Evolutionary conservation across 129 eudicot species (phyloP).

Genomic region (Scalesia atractyloides): DNA sequence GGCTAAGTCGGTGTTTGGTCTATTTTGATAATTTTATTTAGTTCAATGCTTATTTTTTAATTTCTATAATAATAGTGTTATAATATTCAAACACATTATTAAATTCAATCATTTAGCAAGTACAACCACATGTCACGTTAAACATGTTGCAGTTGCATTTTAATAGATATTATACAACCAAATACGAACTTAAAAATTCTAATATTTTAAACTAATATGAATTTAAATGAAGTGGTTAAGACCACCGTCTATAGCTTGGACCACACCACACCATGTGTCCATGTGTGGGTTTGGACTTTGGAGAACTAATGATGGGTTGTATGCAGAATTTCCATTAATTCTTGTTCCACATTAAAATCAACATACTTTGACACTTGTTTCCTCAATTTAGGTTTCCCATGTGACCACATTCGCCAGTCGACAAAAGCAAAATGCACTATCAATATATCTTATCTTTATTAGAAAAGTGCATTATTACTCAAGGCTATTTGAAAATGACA

Average conservation of each 20-base stretch:
- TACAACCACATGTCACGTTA: too few relatives aligned
- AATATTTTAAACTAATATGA: too few relatives aligned
- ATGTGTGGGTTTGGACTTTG: slow-evolving; percentile 20
- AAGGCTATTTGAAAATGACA: slow-evolving; percentile 28
- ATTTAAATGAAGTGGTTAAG: background rate
- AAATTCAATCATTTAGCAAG: too few relatives aligned
- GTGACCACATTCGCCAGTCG: slow-evolving; percentile 35
- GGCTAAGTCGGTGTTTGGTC: too few relatives aligned
- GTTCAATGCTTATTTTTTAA: too few relatives aligned
- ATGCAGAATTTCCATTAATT: slow-evolving; percentile 29
- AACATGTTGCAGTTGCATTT: too few relatives aligned
- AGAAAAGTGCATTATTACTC: slow-evolving; percentile 13
- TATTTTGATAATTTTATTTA: too few relatives aligned
- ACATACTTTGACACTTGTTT: slow-evolving; percentile 33
- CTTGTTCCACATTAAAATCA: slow-evolving; percentile 28
- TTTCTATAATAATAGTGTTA: too few relatives aligned
- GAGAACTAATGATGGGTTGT: slow-evolving; percentile 28
- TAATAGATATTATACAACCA: too few relatives aligned
- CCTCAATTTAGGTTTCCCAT: slow-evolving; percentile 25
- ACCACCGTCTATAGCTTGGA: slow-evolving; percentile 22
- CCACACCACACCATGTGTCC: slow-evolving; percentile 35
- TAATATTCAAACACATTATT: too few relatives aligned
- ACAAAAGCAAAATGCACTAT: slow-evolving; percentile 17
- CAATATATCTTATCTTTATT: slow-evolving; percentile 21
- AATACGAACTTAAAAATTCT: too few relatives aligned